Conservation (phyloP, 306 rosid genomes). For the Vigna mungo region DNA sequence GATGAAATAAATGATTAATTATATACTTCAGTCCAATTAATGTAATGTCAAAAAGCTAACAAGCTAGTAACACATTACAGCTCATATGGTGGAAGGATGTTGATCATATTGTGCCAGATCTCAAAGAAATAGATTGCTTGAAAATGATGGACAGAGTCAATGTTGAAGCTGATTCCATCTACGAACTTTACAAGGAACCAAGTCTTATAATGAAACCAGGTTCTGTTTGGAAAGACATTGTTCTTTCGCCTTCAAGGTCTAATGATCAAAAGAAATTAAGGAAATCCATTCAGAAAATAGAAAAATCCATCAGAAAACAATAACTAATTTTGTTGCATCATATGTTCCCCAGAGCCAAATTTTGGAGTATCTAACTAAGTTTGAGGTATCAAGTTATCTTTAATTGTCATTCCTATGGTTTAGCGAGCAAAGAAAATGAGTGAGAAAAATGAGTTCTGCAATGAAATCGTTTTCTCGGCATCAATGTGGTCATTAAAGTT, state of each 20-base stretch:
- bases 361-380: slow-evolving; percentile 7
- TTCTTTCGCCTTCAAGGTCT: slow-evolving; percentile 62
- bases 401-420: background rate
- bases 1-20: slow-evolving; percentile 3
- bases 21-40: background rate
- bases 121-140: slow-evolving; percentile 60
- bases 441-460: background rate
- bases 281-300: slow-evolving; percentile 57
- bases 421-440: background rate
- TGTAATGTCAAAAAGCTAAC: slow-evolving; percentile 2
- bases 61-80: slow-evolving; percentile 52
- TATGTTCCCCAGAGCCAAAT: slow-evolving; percentile 32
- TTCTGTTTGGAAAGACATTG: slow-evolving; percentile 72
- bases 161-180: slow-evolving; percentile 70
- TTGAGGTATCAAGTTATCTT: slow-evolving; percentile 1
- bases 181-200: slow-evolving; percentile 67
- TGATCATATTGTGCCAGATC: slow-evolving; percentile 54
- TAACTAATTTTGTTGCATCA: background rate
- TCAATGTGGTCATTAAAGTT: background rate
- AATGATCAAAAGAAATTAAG: slow-evolving; percentile 59
- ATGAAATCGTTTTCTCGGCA: slow-evolving; percentile 1
- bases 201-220: slow-evolving; percentile 46
- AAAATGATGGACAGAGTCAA: slow-evolving; percentile 56
- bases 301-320: slow-evolving; percentile 41
- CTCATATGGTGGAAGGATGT: slow-evolving; percentile 78